Base-by-base conservation (phyloP, 1,284 basidiomycete species). In the Volvariella surrecta region DNA sequence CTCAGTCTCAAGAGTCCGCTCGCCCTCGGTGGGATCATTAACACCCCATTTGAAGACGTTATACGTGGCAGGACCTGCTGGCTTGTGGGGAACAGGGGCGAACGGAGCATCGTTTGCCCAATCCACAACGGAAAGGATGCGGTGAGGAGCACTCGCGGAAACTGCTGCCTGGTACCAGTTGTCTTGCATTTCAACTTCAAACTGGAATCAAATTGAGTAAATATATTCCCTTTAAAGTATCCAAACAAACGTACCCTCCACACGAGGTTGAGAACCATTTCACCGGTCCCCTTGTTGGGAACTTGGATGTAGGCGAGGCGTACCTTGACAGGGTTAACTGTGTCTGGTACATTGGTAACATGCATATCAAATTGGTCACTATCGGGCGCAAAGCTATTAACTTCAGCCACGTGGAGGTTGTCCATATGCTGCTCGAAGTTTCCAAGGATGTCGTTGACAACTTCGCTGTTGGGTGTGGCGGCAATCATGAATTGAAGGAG, bases 181-280 rank as follows among this genome's bases (percentile, higher is more conserved):
- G 61, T 89, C 79, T 55, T 79, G 58, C 86, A 89, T 85, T 68
- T 89, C 85, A n/a, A 88, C 82, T 55, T 87, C 83, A 49, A 87
- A 82, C 79, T 84, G 48, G 6, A 48, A 48, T 39, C 48, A 13
- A 28, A 43, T 52, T 22, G 21, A 7, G 7, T 9, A 18, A 6
- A 37, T 47, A 37, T 11, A 6, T 6, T 28, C 24, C 11, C 28
- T 19, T 38, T 32, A 17, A 43, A 38, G 42, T 30, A 41, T 39
- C 16, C 28, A 32, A 39, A 4, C 10, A n/a, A 4, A 54, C 68
- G n/a, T 32, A 78, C 76, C 71, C 76, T 80, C 80, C 79, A 85
- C 8, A 85, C 84, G 44, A 82, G 73, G 54, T 75, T 69, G 19
- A 88, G 71, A 17, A 71, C 67, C 11, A 71, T 74, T 16, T 62